Base-by-base conservation (phyloP, 208 protist species). In the Wallacemonas sp. region DNA sequence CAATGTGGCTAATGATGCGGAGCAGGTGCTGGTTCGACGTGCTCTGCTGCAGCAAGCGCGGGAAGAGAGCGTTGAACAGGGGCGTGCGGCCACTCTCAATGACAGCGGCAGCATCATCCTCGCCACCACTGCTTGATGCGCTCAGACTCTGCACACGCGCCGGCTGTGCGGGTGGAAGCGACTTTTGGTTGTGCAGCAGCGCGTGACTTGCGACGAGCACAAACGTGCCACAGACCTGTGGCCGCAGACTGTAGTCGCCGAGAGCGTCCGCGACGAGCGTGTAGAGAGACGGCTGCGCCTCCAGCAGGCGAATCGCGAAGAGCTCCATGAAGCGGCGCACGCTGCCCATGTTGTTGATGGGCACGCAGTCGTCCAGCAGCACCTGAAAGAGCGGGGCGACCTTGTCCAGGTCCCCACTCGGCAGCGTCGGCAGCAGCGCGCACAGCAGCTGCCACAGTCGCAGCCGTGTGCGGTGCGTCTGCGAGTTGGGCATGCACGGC, bases 401-500 rank as follows among this genome's bases (percentile, higher is more conserved):
- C 39, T 54, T 48, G 38, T 44, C 61, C 74, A 62, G 2, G 54
- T 55, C 8, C 21, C 38, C 26, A 24, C 26, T 24, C 23, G 44
- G 52, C 34, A 96, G 54, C 46, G 83, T 73, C 1, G 88, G 88
- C 44, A 90, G 64, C 55, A 96, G 52, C 23, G 83, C 72, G 41
- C 80, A 89, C 2, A 94, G 63, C n/a, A 95, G 76, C 69, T 96
- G 92, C 89, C 92, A 96, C 17, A 95, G 69, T 38, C 92, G 86
- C 60, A 96, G 76, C 58, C 92, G 88, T 30, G 68, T 80, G 38
- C 88, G 92, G 74, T 96, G 92, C 21, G 88, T 75, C 29, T 74
- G 77, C n/a, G 83, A 92, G 75, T 96, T 96, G 29, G 92, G 92
- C 88, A 94, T 95, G 71, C 91, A 96, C 21, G 91, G 88, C 76